Base-by-base conservation (phyloP, 2,329 filamentous ascomycete genomes). In the Metarhizium brunneum region DNA sequence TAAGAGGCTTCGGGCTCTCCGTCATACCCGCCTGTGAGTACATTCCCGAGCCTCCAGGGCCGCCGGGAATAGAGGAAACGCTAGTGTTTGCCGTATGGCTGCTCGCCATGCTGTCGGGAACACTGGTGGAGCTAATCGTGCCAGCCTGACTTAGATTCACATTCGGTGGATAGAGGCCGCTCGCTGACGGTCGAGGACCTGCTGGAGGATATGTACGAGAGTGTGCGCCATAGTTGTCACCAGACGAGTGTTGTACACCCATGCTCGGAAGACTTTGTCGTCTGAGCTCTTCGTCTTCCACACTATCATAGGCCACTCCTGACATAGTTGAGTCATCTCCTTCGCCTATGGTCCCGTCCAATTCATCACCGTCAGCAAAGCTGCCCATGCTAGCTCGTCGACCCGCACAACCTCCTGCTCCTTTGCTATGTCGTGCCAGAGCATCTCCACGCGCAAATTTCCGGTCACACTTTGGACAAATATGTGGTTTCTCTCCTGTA, bases 391-490 rank as follows among this genome's bases (percentile, higher is more conserved):
- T 96, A 43, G 90, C 86, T 61, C 94, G 82, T 56, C 94, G 84
- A 56, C 94, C 94, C 13, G 95, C 94, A 72, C 94, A 99, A 50
- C 94, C 94, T 54, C 94, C 94, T 54, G 92, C 88, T 38, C 94
- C 94, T 72, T 97, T 97, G 68, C 90, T 95, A 69, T 99, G 94
- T 58, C 94, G 84, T 48, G 94, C 94, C 54, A 99, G 75, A 30
- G 94, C 94, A 76, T 99, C 94, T 13, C 94, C 94, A 61, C 94
- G 86, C 48, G 94, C 94, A 73, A 99, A 99, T 62, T 92, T 90
- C 59, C 94, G 84, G 61, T 95, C 90, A 69, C 94, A 99, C 69
- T 95, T 96, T 45, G 89, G 88, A 66, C 94, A 99, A 10, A 94
- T 88, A 65, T 99, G 94, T 13, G 92, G 92, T 65, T 95, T 86